Conservation (phyloP, 306 rosid genomes). For the Ziziphus jujuba region DNA sequence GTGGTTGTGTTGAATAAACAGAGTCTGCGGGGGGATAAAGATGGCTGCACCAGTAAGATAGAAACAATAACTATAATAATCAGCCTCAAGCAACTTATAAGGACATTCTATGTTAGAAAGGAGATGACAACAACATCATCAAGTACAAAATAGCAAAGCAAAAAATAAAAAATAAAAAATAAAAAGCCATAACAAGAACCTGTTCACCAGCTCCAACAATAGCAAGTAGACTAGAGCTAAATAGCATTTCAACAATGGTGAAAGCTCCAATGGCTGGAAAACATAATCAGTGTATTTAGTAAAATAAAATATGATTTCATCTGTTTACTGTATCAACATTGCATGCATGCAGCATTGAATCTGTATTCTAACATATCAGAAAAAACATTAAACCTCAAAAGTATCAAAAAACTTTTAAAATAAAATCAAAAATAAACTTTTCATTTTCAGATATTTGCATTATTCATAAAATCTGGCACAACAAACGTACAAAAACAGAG, state of each 20-base stretch:
- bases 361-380: not conserved
- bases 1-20: slow-evolving; percentile 79
- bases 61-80: slow-evolving; percentile 11
- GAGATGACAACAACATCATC: not conserved
- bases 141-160: not conserved
- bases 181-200: too few relatives aligned
- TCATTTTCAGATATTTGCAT: too few relatives aligned
- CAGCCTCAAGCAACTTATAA: slow-evolving; percentile 3
- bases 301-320: not conserved
- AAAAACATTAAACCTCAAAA: too few relatives aligned
- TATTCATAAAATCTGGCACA: too few relatives aligned
- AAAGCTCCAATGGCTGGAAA: slow-evolving; percentile 70
- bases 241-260: slow-evolving; percentile 83
- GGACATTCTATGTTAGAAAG: not conserved
- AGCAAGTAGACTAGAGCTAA: slow-evolving; percentile 90
- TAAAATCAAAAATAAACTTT: too few relatives aligned
- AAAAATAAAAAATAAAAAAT: too few relatives aligned
- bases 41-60: slow-evolving; percentile 56
- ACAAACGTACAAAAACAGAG: too few relatives aligned
- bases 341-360: not conserved
- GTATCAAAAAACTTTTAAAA: too few relatives aligned
- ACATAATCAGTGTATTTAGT: not conserved
- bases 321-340: not conserved
- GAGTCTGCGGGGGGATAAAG: slow-evolving; percentile 92
- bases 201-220: slow-evolving; percentile 97